A percentile compares a stretch with the other conserved stretches of the same genome.
Conservation (phyloP, 2,329 filamentous ascomycete species). For the Paracorniculantispora psalliotae region DNA sequence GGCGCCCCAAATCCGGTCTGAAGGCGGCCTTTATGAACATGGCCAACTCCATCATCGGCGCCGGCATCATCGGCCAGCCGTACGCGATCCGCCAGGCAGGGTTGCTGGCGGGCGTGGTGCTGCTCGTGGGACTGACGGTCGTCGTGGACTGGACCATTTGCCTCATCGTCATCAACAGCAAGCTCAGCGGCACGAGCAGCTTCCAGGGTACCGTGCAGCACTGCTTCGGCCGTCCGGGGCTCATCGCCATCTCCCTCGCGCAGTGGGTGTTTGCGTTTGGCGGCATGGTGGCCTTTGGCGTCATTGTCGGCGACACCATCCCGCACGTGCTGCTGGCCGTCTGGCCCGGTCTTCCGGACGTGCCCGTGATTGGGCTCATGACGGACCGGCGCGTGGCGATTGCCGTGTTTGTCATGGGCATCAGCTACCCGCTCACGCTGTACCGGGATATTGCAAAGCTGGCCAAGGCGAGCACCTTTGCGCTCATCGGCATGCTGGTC, state of each 20-base stretch:
- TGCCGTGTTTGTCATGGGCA: conserved; percentile 75
- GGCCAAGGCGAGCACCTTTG: conserved; percentile 91
- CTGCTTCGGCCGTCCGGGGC: conserved; percentile 83
- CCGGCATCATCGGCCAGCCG: conserved; percentile 75
- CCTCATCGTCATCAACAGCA: conserved; percentile 95
- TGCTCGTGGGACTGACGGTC: conserved; percentile 74
- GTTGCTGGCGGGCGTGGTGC: conserved; percentile 69
- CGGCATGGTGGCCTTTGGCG: conserved; percentile 96
- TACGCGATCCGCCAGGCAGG: conserved; percentile 96
- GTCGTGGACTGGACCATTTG: conserved; percentile 97
- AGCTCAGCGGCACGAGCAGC: conserved; percentile 86
- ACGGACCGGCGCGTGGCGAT: conserved; percentile 80
- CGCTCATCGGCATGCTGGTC: conserved; percentile 85
- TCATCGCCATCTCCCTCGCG: conserved; percentile 82
- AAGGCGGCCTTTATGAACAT: conserved; percentile 97
- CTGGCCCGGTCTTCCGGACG: conserved; percentile 68
- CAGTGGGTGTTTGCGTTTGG: conserved; percentile 99
- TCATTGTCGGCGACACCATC: conserved; percentile 95
- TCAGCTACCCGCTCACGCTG: conserved; percentile 87
- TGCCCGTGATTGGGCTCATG: conserved; percentile 76
- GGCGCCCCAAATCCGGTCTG: conserved; percentile 77
- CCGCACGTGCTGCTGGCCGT: conserved; percentile 81
- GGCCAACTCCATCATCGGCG: conserved; percentile 95
- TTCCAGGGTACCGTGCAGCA: conserved; percentile 95
- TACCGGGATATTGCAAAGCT: conserved; percentile 98